These are phyloP conservation scores for Gynostemma pentaphyllum DNA, from an alignment of 306 rosid genomes.

Conservation along the genomic window DNA sequence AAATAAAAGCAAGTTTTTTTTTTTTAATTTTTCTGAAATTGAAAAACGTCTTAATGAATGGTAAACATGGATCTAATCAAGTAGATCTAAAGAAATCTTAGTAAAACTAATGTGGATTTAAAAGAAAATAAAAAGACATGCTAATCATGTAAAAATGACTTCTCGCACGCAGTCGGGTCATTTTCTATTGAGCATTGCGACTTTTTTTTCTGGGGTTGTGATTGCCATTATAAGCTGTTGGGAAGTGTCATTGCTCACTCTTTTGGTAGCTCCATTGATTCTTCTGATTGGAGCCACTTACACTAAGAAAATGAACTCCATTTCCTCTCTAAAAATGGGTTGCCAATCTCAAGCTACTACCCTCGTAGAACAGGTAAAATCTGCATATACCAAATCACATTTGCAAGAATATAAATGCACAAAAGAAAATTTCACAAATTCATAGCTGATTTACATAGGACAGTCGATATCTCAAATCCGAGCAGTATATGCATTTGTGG, in stretches of 20 bases:
- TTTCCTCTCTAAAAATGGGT: slow-evolving; percentile 47
- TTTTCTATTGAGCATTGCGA: slow-evolving; percentile 49
- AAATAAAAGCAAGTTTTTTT: no score
- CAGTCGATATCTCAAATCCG: slow-evolving; percentile 78
- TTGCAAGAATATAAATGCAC: no score
- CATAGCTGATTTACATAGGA: neutral
- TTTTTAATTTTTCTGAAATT: no score
- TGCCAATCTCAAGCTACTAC: slow-evolving; percentile 62
- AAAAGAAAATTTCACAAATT: no score
- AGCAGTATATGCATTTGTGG: slow-evolving; percentile 82
- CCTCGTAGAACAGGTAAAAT: slow-evolving; percentile 64
- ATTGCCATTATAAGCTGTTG: slow-evolving; percentile 67
- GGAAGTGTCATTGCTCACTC: slow-evolving; percentile 54
- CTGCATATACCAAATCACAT: no score
- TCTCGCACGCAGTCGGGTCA: slow-evolving; percentile 64
- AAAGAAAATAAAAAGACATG: no score
- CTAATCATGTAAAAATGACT: no score
- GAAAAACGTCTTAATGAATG: no score
- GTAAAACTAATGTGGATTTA: no score
- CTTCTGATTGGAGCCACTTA: slow-evolving; percentile 69
- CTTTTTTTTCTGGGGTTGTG: slow-evolving; percentile 58
- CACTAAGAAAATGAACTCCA: slow-evolving; percentile 57
- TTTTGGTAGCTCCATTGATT: slow-evolving; percentile 65
- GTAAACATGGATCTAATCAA: no score
- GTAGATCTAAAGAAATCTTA: no score